Percentiles rank a stretch among this genome's conserved stretches.
Conservation (phyloP, 2,329 filamentous ascomycete genomes). For the Microcyclospora pomicola region DNA sequence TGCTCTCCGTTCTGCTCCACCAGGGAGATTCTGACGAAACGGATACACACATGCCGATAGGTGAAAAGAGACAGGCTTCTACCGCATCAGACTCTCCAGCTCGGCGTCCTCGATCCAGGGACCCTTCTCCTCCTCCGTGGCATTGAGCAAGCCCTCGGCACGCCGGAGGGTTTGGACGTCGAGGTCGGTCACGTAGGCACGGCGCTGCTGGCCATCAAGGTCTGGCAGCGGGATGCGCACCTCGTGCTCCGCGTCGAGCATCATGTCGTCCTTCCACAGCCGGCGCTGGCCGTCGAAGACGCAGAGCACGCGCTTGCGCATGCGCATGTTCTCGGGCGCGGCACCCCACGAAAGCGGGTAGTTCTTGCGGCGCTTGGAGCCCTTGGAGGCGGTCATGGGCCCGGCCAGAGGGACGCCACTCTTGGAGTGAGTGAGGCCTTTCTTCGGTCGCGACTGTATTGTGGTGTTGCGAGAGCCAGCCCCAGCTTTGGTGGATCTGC, state of each 20-base stretch:
- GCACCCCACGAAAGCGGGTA: slow-evolving; percentile 93
- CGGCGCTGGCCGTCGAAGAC: slow-evolving; percentile 81
- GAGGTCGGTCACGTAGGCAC: slow-evolving; percentile 79
- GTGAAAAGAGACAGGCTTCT: slow-evolving; percentile 1
- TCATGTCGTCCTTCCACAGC: slow-evolving; percentile 97
- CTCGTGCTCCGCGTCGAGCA: slow-evolving; percentile 90
- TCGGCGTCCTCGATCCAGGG: slow-evolving; percentile 62
- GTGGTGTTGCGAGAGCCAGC: slow-evolving; percentile 19
- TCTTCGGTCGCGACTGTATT: slow-evolving; percentile 32
- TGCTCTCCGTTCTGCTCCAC: too few species aligned
- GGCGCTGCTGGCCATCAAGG: slow-evolving; percentile 40
- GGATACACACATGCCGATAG: too few species aligned
- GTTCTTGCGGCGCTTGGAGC: slow-evolving; percentile 82
- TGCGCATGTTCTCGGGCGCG: slow-evolving; percentile 83
- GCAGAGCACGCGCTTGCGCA: slow-evolving; percentile 92
- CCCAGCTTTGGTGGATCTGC: slow-evolving; percentile 33
- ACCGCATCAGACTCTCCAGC: slow-evolving; percentile 43
- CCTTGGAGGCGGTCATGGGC: slow-evolving; percentile 31
- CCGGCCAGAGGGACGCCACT: slow-evolving; percentile 49
- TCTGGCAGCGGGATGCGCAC: slow-evolving; percentile 64
- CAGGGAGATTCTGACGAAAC: too few species aligned
- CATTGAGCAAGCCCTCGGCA: slow-evolving; percentile 67
- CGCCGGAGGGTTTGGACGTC: slow-evolving; percentile 81
- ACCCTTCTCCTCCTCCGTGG: slow-evolving; percentile 77
- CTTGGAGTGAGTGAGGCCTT: slow-evolving; percentile 64